Evolutionary conservation across 2,329 filamentous ascomycete species (phyloP), one percentile per base, ranked within the genome.

Genomic region (Clarireedia homoeocarpa): DNA sequence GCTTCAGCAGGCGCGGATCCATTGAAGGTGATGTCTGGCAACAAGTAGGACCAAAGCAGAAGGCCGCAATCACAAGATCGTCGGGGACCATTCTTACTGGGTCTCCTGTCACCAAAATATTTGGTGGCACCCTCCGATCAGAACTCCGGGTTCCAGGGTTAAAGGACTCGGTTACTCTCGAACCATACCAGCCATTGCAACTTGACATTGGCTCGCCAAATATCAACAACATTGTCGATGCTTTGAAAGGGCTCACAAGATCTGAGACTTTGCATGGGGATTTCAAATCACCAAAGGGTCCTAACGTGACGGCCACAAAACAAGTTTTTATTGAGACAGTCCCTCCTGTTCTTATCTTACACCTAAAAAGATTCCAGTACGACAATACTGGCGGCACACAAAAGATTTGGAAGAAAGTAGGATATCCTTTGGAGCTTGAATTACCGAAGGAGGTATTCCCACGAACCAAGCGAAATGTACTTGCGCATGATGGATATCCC

Each of bases 361-460:
- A 99, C 68, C 79, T 99, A 44, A 99, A 99, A 75, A 89, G 94
- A 46, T 99, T 99, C 77, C 90, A 96, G 66, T 97, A 96, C 66
- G 91, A 97, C 66, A 89, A 85, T 59, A 82, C 86, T 57, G 88
- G 86, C 46, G 91, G 91, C 24, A 95, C 91, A 0, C 87, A 96
- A 67, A 99, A 99, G 77, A 95, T 97, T 61, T 96, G 92, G 89
- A 99, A 97, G 76, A 95, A 92, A 75, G 80, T 99, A 57, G 92
- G 91, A 20, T 99, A 99, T 67, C 94, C 94, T 0, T 76, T 99
- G 27, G 91, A 97, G 67, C 78, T 99, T 51, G 92, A 97, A 69
- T 90, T 99, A 60, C 94, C 94, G 0, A 87, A 86, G 56, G 92
- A 97, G 68, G 87, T 90, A 9, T 87, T 99, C 66, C 86, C 91